Evolutionary conservation across 2,329 filamentous ascomycete species (phyloP), one percentile per base, ranked within the genome.

Genomic region (Coleophoma crateriformis): DNA sequence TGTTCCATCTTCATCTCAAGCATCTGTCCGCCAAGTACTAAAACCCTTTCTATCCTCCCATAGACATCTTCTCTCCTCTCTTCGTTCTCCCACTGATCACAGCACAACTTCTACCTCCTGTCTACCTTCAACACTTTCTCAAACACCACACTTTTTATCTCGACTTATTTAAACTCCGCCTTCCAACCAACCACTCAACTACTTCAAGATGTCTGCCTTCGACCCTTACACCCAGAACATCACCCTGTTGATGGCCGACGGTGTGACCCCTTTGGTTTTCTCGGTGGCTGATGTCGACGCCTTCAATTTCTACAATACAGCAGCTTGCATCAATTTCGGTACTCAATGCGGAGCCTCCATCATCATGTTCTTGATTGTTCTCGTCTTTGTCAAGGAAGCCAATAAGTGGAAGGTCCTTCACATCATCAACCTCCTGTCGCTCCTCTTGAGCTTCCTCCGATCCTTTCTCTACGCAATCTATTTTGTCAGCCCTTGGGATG

Each of bases 351-450:
- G 84, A 40, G 77, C 81, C 22, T 77, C 77, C 3, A 50, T 78
- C 19, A 63, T 82, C 40, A 71, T 86, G 48, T 66, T 85, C 37
- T 55, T 82, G 33, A 68, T 84, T 22, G 71, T 87, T 3, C 60
- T 79, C 10, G 68, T 85, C 22, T 68, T 86, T 52, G 85, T 82
- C 7, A 74, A 71, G 50, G 64, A 70, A 2, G 74, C 80, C 53
- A 86, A 85, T 65, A 75, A 79, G 45, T 68, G 68, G 45, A 80
- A 77, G 1, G 64, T 71, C 0, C 71, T 87, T 44, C 87, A 85
- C 68, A 62, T 77, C 53, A 70, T 85, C 61, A 87, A 87, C 58
- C 56, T 69, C 19, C 52, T 75, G 15, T 78, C 82, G 13, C 68
- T 88, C 20, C 40, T 77, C 39, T 61, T 79, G 56, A 79, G 83